These are phyloP conservation scores for Cyberlindnera galapagoensis DNA, from an alignment of 805 yeast species.

Conservation along the genomic window DNA sequence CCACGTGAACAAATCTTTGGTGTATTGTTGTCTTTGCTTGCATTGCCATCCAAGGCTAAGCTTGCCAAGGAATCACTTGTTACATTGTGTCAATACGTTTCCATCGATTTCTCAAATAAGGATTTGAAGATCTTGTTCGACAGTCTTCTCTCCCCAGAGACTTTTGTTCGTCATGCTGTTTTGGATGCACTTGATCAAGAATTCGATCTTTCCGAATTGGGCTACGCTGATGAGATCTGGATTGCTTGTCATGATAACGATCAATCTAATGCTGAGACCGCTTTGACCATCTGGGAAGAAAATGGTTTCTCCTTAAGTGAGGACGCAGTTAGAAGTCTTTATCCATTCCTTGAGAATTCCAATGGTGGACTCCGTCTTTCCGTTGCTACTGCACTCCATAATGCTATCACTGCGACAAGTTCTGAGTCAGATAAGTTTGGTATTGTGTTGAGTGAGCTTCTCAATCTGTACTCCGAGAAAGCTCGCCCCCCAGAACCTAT, in stretches of 20 bases:
- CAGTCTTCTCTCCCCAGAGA: slow-evolving; percentile 51
- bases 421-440: slow-evolving; percentile 23
- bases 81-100: slow-evolving; percentile 69
- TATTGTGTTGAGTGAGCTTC: slow-evolving; percentile 36
- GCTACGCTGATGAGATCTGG: slow-evolving; percentile 65
- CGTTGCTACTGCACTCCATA: slow-evolving; percentile 61
- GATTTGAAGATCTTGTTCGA: slow-evolving; percentile 58
- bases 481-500: slow-evolving; percentile 72
- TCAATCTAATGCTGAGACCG: slow-evolving; percentile 52
- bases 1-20: slow-evolving; percentile 63
- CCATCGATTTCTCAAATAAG: slow-evolving; percentile 46
- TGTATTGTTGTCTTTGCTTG: slow-evolving; percentile 60
- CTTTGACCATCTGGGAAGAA: slow-evolving; percentile 82
- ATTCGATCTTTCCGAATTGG: slow-evolving; percentile 42
- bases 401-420: slow-evolving; percentile 38
- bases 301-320: slow-evolving; percentile 46
- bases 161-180: slow-evolving; percentile 70
- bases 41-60: slow-evolving; percentile 72
- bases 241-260: slow-evolving; percentile 73
- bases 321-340: slow-evolving; percentile 40
- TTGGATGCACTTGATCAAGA: slow-evolving; percentile 85
- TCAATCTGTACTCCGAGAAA: slow-evolving; percentile 51
- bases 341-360: slow-evolving; percentile 41
- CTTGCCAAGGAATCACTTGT: slow-evolving; percentile 77
- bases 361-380: slow-evolving; percentile 70